phyloP scores from a whole-genome alignment of 768 basidiomycete genomes.

The Pleurotus giganteus region DNA sequence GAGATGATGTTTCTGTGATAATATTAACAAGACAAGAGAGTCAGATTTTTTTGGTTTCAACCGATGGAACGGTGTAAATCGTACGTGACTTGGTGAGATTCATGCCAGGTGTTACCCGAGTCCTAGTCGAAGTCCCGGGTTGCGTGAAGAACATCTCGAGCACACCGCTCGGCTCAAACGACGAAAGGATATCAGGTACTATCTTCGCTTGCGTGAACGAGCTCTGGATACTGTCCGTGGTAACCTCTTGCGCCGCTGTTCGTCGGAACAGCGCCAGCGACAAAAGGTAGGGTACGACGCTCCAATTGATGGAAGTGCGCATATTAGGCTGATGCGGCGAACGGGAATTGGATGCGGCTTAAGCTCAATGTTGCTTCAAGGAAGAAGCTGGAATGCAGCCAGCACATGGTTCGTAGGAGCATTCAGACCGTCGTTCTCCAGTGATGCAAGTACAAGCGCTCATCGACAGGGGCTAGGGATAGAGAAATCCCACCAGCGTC shows the following conservation, averaged over 20 bases:
- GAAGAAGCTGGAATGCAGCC: no score
- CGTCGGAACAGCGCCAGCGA: background rate
- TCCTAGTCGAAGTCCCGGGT: constrained; percentile 18
- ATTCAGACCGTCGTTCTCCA: no score
- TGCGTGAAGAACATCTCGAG: constrained; percentile 33
- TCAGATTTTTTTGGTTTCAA: background rate
- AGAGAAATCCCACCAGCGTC: no score
- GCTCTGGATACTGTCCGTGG: background rate
- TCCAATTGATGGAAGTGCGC: no score
- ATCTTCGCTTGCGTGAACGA: constrained; percentile 26
- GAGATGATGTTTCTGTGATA: constrained; percentile 28
- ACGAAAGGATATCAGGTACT: constrained; percentile 35
- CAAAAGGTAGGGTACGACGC: no score
- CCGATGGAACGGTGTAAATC: constrained; percentile 4
- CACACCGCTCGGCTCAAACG: constrained; percentile 35
- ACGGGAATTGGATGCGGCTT: no score
- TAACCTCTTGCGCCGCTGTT: background rate
- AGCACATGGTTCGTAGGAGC: no score
- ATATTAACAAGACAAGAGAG: background rate
- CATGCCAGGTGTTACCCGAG: constrained; percentile 32
- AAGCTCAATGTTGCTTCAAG: no score
- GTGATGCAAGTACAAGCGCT: no score
- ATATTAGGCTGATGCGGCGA: no score
- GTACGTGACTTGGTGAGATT: constrained; percentile 35
- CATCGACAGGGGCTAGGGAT: no score